Evolutionary conservation across 2,329 filamentous ascomycete species (phyloP).

Genomic region (Botrytis pseudocinerea): DNA sequence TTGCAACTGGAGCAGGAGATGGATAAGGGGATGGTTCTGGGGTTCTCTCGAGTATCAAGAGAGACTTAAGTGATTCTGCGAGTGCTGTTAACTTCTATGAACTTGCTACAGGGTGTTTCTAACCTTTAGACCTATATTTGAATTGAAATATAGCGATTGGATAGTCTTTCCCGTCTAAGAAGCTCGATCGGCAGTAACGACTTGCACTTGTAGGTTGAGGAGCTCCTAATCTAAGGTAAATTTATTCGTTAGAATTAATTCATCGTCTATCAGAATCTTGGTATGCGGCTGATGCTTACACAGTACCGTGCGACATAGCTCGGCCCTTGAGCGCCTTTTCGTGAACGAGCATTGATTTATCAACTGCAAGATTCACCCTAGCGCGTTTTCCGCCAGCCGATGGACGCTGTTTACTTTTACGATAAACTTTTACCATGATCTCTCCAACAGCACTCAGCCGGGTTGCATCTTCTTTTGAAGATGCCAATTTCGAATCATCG

Average conservation of each 20-base stretch:
- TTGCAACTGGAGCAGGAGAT: neutral
- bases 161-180: neutral
- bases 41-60: constrained; percentile 9
- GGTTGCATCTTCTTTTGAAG: neutral
- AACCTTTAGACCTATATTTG: constrained; percentile 15
- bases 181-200: rapidly evolving
- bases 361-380: neutral
- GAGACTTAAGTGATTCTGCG: constrained; percentile 11
- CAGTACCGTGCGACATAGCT: neutral
- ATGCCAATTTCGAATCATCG: neutral
- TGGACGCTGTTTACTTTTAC: neutral
- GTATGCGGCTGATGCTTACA: too few relatives aligned
- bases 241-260: neutral
- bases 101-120: neutral
- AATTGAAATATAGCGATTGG: constrained; percentile 12
- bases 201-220: rapidly evolving
- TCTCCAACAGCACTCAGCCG: neutral
- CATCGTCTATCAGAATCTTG: neutral
- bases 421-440: neutral
- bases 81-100: neutral
- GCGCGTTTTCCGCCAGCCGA: too few relatives aligned
- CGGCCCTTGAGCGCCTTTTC: constrained; percentile 11
- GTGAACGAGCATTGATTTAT: neutral
- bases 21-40: neutral
- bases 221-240: neutral